Base-by-base conservation (phyloP, 2,329 filamentous ascomycete species). In the Teratosphaeria destructans region DNA sequence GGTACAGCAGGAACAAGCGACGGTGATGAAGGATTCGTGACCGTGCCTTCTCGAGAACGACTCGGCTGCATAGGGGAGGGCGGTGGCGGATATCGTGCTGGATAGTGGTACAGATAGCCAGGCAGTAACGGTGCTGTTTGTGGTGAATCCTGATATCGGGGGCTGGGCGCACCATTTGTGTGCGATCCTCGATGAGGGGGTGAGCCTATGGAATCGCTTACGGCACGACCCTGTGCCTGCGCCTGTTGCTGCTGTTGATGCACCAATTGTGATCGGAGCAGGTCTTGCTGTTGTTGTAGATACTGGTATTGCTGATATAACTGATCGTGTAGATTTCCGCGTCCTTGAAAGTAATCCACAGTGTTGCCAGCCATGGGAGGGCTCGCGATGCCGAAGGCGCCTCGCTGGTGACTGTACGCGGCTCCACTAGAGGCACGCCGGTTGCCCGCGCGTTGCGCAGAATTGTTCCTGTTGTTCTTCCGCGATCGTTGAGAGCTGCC, bases 401-500 rank as follows among this genome's bases (percentile, higher is more conserved):
- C 63, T 34, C 74, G 70, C 54, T 72, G 74, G 59, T 74, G 72
- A 53, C 70, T 70, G 62, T 75, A 78, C 4, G 77, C 78, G 4
- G 80, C 78, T 35, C 81, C 80, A 69, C 82, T 84, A 2, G 83
- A 85, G 16, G 83, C 77, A 66, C 83, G 78, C 61, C 83, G 77
- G 61, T 77, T 72, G 56, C 77, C 77, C 52, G 76, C 76, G 57
- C 81, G 77, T 55, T 79, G 75, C 57, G 76, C 74, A 16, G 78
- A 75, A 61, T 75, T 76, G 55, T 76, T 76, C 65, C 81, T 77
- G 60, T 79, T 74, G 53, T 73, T 75, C 52, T 70, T 71, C 10
- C 65, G 61, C n/a, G 66, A 64, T 49, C 67, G 58, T n/a, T 58
- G 62, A 43, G 66, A 61, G 11, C 62, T 72, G 23, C 43, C 16